Conservation (phyloP, 164 flowering plant genomes). For the Piper longum region DNA sequence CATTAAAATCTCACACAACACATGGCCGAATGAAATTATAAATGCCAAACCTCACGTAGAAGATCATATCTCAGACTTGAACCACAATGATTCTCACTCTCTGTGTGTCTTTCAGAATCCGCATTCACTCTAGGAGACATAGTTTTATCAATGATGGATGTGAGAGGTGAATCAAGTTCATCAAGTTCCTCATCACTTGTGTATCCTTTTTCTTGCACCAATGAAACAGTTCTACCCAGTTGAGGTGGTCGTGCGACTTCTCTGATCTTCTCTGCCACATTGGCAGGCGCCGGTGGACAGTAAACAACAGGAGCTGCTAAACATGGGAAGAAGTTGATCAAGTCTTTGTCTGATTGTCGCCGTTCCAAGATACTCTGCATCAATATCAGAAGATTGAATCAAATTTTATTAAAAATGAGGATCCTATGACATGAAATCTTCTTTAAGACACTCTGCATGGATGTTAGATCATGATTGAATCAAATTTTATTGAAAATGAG, state of each 20-base stretch:
- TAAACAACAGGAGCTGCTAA: conserved; percentile 57
- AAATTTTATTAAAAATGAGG: no score
- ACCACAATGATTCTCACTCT: conserved; percentile 9
- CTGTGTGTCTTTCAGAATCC: conserved; percentile 13
- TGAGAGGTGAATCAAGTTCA: conserved; percentile 62
- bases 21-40: not conserved
- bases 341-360: conserved; percentile 38
- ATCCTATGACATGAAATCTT: no score
- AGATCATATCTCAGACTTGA: conserved; percentile 56
- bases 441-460: no score
- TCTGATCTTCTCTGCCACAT: conserved; percentile 61
- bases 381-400: not conserved
- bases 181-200: conserved; percentile 95
- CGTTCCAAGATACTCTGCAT: conserved; percentile 33
- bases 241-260: conserved; percentile 41
- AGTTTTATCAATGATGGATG: conserved; percentile 36
- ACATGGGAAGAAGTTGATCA: conserved; percentile 54
- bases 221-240: conserved; percentile 48
- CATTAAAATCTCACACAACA: no score
- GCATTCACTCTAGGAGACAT: conserved; percentile 21
- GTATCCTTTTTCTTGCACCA: conserved; percentile 68
- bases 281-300: conserved; percentile 39
- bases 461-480: no score
- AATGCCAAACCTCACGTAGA: conserved; percentile 72
- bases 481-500: no score